phyloP scores from a whole-genome alignment of 306 rosid species.

The Lagenaria siceraria region DNA sequence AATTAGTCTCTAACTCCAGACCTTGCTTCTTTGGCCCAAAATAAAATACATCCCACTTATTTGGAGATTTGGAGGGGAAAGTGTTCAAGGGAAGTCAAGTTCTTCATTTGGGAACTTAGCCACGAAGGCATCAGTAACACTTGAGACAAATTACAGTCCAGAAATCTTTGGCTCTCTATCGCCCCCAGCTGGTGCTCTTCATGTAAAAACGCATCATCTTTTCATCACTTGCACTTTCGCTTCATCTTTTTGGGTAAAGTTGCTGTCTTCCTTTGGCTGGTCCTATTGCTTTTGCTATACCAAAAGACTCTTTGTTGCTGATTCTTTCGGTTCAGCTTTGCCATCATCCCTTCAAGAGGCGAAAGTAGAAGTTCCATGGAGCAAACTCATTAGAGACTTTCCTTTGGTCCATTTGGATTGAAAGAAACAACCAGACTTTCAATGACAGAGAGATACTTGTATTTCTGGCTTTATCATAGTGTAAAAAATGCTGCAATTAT shows the following conservation, averaged over 20 bases:
- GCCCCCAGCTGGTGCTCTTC: neutral
- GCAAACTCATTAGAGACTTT: neutral
- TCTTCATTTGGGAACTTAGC: neutral
- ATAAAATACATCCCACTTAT: no score
- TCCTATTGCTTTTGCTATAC: no score
- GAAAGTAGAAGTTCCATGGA: neutral
- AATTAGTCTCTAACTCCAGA: neutral
- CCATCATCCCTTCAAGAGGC: neutral
- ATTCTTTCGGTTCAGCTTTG: neutral
- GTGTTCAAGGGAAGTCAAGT: no score
- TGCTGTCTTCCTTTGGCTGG: neutral
- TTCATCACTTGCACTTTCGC: neutral
- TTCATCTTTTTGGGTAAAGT: neutral
- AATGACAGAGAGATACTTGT: neutral
- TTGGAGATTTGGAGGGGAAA: neutral
- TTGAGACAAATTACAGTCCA: neutral
- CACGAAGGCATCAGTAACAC: neutral
- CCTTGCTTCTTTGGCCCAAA: neutral
- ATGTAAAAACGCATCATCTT: neutral
- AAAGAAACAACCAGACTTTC: neutral
- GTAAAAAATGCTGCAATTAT: neutral
- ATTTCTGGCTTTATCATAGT: no score
- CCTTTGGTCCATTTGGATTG: neutral
- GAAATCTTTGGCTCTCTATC: no score
- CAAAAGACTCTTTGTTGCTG: neutral